Base-by-base conservation (phyloP, 2,329 filamentous ascomycete species). In the Aspergillus fructus region DNA sequence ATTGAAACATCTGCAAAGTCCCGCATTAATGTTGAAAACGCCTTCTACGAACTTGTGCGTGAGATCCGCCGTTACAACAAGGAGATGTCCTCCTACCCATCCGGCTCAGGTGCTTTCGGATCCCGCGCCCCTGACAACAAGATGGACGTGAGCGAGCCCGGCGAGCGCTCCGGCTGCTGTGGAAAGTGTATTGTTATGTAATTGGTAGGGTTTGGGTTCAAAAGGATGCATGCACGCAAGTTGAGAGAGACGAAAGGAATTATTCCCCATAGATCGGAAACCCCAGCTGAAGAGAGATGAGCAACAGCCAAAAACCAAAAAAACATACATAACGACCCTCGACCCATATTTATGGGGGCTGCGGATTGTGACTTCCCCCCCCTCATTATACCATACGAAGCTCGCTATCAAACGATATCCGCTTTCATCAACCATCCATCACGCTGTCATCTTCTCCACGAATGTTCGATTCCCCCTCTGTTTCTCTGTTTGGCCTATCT, bases 1-100 rank as follows among this genome's bases (percentile, higher is more conserved):
- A 96, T 97, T 79, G 94, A 99, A 82, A 97, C 94, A 12, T 99
- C 94, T 42, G 94, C 94, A 66, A 99, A 97, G 81, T 96, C 93
- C 62, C 89, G 93, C 75, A 96, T 94, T 81, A 97, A 97, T 74
- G 94, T 99, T 70, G 94, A 99, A 78, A 93, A 96, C 79, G 92
- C 93, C 55, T 99, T 99, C 80, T 97, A 93, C 84, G 93, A 97
- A 74, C 93, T 97, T 67, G 94, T 99, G 58, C 89, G 94, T 74
- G 94, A 97, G 76, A 99, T 99, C 72, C 87, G 94, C 78, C 89
- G 91, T 78, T 97, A 96, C 80, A 97, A 99, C 86, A 93, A 94
- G 75, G 93, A 97, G 74, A 96, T 97, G 88, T 92, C 93, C 60
- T 91, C 90, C 59, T 91, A 96, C 77, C 87, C 88, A 45, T 86